Evolutionary conservation across 768 basidiomycete species (phyloP), one percentile per base, ranked within the genome.

Genomic region (Russula emetica): DNA sequence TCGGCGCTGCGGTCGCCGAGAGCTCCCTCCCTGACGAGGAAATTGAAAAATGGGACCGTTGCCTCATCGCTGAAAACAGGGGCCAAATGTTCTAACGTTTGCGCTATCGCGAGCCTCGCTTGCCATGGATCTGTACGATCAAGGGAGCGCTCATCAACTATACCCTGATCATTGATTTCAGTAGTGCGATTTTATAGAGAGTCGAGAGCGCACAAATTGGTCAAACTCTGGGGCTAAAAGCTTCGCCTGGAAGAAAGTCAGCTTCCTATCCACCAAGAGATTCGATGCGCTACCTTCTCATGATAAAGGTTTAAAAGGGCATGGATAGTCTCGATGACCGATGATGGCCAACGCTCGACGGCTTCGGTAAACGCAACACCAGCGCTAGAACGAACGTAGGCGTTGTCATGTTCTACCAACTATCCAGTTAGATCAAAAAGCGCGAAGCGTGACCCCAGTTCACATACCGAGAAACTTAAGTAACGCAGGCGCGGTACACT

Each of bases 221-320:
- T 98, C 97, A 70, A 91, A 98, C 73, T 97, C 92, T 0, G 95
- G 94, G 4, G 87, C 86, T 5, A 96, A 81, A 44, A 91, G 81
- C 73, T 88, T 94, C 2, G 93, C 91, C 89, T 90, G 22, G 1
- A 40, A 44, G 16, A 47, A 8, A 30, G 18, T 66, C 7, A 58
- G 57, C 36, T 45, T 55, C 44, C 50, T 50, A 18, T 30, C 16
- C 30, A 14, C 18, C 26, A 9, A 26, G 40, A 26, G n/a, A 52
- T 32, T 30, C 5, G 5, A 24, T n/a, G 28, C 45, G 24, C 28
- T 50, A 86, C 91, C 82, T 92, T 96, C 58, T 94, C 94, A 14
- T 85, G 84, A 75, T 96, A 98, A 66, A 88, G 82, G 0, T 79
- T 82, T 71, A 91, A 78, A 49, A 98, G 75, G 9, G 78, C 78